These are phyloP conservation scores for Apiospora arundinis DNA, from an alignment of 2,329 filamentous ascomycete species.

Conservation along the genomic window DNA sequence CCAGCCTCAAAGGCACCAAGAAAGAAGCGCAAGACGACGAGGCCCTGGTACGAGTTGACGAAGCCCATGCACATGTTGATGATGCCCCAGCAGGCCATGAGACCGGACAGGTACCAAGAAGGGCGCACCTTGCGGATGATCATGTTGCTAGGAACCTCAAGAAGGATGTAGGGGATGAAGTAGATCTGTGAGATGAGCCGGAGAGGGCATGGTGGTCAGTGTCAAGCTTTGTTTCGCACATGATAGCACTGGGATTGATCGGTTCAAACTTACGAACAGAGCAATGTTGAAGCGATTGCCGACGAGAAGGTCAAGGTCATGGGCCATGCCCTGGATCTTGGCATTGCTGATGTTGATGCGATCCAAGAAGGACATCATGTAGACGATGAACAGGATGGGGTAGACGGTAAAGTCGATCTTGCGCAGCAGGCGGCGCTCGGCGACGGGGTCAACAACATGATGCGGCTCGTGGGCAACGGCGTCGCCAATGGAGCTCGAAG, in stretches of 20 bases:
- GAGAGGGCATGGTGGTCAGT: background rate
- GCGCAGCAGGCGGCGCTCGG: conserved; percentile 44
- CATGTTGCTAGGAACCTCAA: conserved; percentile 54
- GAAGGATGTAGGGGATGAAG: conserved; percentile 50
- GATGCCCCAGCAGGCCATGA: conserved; percentile 54
- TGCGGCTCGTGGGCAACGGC: background rate
- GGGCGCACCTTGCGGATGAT: conserved; percentile 50
- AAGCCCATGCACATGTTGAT: conserved; percentile 55
- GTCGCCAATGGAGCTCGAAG: background rate
- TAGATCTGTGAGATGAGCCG: conserved; percentile 33
- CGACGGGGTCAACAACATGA: conserved; percentile 36
- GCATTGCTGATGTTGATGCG: conserved; percentile 57
- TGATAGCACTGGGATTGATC: background rate
- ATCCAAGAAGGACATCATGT: conserved; percentile 51
- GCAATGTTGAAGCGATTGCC: conserved; percentile 52
- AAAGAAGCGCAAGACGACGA: conserved; percentile 51
- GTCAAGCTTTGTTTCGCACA: background rate
- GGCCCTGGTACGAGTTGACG: conserved; percentile 45
- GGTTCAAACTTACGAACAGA: conserved; percentile 41
- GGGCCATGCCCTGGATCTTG: conserved; percentile 49
- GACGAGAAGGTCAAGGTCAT: conserved; percentile 46
- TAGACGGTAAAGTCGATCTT: conserved; percentile 51
- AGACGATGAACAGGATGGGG: conserved; percentile 49
- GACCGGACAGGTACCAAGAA: conserved; percentile 43
- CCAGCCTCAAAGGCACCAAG: conserved; percentile 55